A percentile compares a stretch with the other conserved stretches of the same genome.
Evolutionary conservation across 306 rosid genomes (phyloP).

Genomic region (Ochetophila trinervis): DNA sequence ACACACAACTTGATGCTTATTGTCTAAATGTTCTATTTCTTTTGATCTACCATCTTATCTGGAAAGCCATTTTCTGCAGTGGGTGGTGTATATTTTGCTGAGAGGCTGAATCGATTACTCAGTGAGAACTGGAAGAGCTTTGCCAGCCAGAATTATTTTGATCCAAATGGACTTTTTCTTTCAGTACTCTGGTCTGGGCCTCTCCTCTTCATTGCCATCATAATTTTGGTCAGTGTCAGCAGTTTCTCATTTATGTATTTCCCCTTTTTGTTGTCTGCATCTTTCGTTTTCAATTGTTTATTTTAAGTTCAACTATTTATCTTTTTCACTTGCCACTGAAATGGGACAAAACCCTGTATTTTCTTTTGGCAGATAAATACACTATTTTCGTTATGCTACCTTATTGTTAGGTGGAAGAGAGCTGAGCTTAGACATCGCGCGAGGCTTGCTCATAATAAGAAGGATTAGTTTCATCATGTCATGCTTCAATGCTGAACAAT

Average conservation of each 20-base stretch:
- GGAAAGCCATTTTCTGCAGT: constrained; percentile 49
- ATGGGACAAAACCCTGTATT: constrained; percentile 4
- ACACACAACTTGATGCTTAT: background rate
- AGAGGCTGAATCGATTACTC: constrained; percentile 55
- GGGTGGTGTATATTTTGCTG: constrained; percentile 89
- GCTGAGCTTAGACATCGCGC: constrained; percentile 94
- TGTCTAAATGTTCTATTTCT: constrained; percentile 1
- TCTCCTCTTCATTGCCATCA: constrained; percentile 72
- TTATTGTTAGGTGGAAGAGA: constrained; percentile 88
- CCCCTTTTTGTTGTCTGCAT: background rate
- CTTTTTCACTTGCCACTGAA: background rate
- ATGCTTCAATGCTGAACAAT: constrained; percentile 1
- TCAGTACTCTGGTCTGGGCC: constrained; percentile 95
- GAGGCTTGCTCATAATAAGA: constrained; percentile 59
- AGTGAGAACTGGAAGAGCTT: constrained; percentile 79
- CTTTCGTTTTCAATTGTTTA: constrained; percentile 5
- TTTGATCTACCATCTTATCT: constrained; percentile 15
- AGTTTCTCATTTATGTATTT: background rate
- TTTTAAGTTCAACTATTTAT: constrained; percentile 6
- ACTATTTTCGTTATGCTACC: constrained; percentile 72
- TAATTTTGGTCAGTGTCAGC: constrained; percentile 72
- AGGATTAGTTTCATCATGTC: constrained; percentile 47
- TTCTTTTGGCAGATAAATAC: constrained; percentile 72
- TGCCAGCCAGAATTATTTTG: constrained; percentile 83
- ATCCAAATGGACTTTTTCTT: constrained; percentile 72